Evolutionary conservation across 305 asterid genomes (phyloP).

Genomic region (Solanum hybrid): DNA sequence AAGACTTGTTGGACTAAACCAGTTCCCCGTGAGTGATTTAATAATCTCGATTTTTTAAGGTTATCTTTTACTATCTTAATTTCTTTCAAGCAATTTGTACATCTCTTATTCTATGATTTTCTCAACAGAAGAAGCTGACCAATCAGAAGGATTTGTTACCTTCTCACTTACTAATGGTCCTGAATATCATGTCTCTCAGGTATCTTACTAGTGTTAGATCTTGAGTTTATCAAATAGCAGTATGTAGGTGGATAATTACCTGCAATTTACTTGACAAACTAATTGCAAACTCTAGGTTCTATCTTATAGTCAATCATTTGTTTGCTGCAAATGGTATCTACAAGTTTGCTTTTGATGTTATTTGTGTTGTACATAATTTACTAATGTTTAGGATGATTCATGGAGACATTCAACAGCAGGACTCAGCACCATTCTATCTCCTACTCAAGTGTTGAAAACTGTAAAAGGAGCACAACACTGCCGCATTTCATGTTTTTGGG

Average conservation of each 20-base stretch:
- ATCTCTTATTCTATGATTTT: background rate
- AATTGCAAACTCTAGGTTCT: background rate
- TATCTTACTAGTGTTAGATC: conserved; percentile 9
- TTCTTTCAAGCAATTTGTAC: background rate
- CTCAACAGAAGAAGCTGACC: conserved; percentile 59
- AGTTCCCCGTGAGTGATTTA: conserved; percentile 38
- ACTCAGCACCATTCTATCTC: background rate
- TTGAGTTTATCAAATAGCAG: background rate
- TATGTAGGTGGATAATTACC: background rate
- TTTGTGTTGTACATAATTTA: background rate
- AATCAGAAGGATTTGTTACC: conserved; percentile 63
- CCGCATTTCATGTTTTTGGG: background rate
- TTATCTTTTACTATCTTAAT: background rate
- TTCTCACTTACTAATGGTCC: conserved; percentile 96
- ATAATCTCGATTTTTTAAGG: background rate
- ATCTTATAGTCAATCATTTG: background rate
- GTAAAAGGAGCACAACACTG: background rate
- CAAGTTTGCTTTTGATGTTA: background rate
- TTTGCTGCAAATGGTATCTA: background rate
- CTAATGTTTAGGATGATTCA: background rate
- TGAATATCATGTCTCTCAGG: conserved; percentile 99
- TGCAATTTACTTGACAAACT: background rate
- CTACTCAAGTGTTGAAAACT: background rate
- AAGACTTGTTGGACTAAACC: conserved; percentile 72
- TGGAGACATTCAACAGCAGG: background rate